Percentiles rank a stretch among this genome's conserved stretches.
Conservation (phyloP, 768 basidiomycete species). For the Butyriboletus loyo region DNA sequence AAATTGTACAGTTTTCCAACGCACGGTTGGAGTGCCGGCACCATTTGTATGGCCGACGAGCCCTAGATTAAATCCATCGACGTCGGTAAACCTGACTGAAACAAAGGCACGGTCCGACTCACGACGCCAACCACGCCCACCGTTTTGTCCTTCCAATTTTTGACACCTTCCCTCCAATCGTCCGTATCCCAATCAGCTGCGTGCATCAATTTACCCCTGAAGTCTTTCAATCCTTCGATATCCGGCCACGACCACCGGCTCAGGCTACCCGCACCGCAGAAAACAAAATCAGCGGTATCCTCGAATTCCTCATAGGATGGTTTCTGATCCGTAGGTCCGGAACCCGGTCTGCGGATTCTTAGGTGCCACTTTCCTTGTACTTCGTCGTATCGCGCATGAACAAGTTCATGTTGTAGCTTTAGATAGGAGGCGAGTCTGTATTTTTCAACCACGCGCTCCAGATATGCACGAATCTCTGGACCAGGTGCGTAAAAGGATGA, state of each 20-base stretch:
- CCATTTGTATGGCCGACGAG: slow-evolving; percentile 60
- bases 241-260: slow-evolving; percentile 69
- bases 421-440: slow-evolving; percentile 53
- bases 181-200: slow-evolving; percentile 58
- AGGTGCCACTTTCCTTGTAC: slow-evolving; percentile 54
- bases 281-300: slow-evolving; percentile 54
- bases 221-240: slow-evolving; percentile 53
- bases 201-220: slow-evolving; percentile 58
- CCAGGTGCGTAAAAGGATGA: slow-evolving; percentile 59
- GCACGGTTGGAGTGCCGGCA: slow-evolving; percentile 53
- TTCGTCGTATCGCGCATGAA: slow-evolving; percentile 49
- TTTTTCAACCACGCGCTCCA: slow-evolving; percentile 53
- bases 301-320: slow-evolving; percentile 42
- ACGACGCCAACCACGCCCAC: slow-evolving; percentile 64
- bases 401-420: slow-evolving; percentile 53
- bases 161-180: slow-evolving; percentile 44
- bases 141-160: slow-evolving; percentile 49
- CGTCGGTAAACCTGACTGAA: neutral
- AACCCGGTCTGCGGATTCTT: slow-evolving; percentile 37
- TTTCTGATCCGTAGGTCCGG: slow-evolving; percentile 9
- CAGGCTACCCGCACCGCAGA: slow-evolving; percentile 49
- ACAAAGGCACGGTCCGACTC: neutral
- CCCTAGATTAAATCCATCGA: slow-evolving; percentile 37
- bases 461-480: slow-evolving; percentile 54
- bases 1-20: slow-evolving; percentile 51